Conservation (phyloP, 768 basidiomycete species). For the Boletus rex-veris region DNA sequence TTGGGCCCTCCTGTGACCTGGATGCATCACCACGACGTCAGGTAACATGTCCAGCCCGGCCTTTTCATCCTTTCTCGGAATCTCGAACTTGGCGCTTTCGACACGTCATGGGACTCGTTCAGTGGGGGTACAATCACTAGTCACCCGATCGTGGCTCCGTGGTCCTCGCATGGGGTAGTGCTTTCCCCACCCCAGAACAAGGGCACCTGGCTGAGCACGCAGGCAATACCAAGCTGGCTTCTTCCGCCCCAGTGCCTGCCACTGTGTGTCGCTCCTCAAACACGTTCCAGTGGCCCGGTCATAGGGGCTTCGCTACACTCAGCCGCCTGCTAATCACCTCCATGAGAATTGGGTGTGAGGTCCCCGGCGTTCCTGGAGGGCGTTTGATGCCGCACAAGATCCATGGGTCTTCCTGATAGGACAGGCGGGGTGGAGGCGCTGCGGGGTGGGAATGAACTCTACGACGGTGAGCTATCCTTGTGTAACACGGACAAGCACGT, state of each 20-base stretch:
- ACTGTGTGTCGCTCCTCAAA: not conserved
- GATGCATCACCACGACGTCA: not conserved
- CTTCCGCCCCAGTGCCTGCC: slow-evolving; percentile 1
- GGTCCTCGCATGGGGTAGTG: not conserved
- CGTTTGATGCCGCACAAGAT: slow-evolving; percentile 32
- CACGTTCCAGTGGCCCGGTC: not conserved
- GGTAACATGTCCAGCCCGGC: not conserved
- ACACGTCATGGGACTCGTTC: slow-evolving; percentile 1
- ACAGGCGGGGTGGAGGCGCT: slow-evolving; percentile 11
- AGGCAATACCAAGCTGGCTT: slow-evolving; percentile 37
- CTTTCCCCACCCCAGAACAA: slow-evolving; percentile 16
- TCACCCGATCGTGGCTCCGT: not conserved
- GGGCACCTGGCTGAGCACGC: slow-evolving; percentile 13
- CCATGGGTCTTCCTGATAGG: slow-evolving; percentile 31
- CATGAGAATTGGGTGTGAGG: slow-evolving; percentile 26
- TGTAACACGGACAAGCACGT: not conserved
- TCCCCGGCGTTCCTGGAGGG: slow-evolving; percentile 1
- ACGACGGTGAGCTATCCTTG: slow-evolving; percentile 4
- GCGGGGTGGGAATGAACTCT: slow-evolving; percentile 25
- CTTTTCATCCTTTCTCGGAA: not conserved
- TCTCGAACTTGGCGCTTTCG: not conserved
- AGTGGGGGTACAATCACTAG: too few relatives aligned
- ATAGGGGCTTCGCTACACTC: not conserved
- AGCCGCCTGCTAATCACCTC: not conserved
- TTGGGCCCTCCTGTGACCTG: not conserved